These are phyloP conservation scores for Panellus pusillus DNA, from an alignment of 768 basidiomycete species.

Conservation along the genomic window DNA sequence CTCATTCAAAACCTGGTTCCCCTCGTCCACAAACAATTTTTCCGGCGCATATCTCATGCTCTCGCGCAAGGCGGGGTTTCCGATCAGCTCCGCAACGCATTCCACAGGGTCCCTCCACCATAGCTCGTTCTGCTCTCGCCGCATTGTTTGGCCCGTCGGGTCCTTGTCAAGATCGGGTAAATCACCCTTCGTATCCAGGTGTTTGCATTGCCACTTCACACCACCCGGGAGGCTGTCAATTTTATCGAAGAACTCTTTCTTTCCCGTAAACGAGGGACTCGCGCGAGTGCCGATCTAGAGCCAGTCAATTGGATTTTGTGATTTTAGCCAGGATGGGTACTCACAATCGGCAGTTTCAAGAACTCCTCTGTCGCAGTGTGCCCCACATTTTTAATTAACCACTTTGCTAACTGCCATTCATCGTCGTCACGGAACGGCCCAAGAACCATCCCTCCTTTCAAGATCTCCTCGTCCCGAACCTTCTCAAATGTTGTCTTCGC, in stretches of 20 bases:
- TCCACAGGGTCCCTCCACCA: conserved; percentile 26
- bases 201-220: conserved; percentile 21
- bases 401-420: conserved; percentile 29
- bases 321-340: background rate
- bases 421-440: conserved; percentile 24
- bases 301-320: background rate
- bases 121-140: conserved; percentile 18
- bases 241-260: conserved; percentile 19
- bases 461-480: background rate
- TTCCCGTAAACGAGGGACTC: conserved; percentile 21
- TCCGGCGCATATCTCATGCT: conserved; percentile 26
- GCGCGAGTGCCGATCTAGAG: background rate
- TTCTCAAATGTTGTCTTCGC: background rate
- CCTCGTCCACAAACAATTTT: conserved; percentile 11
- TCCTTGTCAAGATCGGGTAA: background rate
- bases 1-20: conserved; percentile 18
- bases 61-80: conserved; percentile 26
- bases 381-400: conserved; percentile 19
- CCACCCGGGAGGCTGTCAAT: conserved; percentile 19
- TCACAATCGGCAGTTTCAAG: background rate
- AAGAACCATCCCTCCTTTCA: background rate
- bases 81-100: conserved; percentile 19
- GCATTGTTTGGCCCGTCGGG: conserved; percentile 1
- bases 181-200: background rate
- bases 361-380: conserved; percentile 22